Base-by-base conservation (phyloP, 345 rosid species). In the Mallotus nudiflorus region DNA sequence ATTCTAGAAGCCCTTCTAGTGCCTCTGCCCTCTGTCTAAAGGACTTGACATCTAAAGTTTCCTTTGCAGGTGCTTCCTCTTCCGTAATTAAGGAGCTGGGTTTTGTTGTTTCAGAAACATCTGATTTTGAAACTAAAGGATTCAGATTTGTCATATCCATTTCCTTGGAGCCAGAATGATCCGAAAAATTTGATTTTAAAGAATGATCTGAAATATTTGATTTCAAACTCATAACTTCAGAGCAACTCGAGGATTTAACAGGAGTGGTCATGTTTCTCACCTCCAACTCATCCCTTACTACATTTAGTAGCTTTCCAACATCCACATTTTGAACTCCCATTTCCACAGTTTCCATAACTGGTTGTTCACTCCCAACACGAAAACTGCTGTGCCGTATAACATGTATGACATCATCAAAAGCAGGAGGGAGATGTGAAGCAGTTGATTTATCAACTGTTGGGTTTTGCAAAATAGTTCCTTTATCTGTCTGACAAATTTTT, bases 11-110 rank as follows among this genome's bases (percentile, higher is more conserved):
- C 67, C 97, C 99, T 83, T 95, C 99, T 39, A 95, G 97, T 56
- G 97, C 99, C 5, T 95, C 99, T 19, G 99, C 99, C 81, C 97
- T 89, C 81, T 95, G 97, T 83, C 97, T 85, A 77, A 83, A 95
- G 6, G 97, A 92, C 73, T 88, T 95, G 5, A 92, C 81, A 76
- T 92, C 97, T 80, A 92, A 65, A 13, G 64, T 85, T 78, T 92
- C 97, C 78, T 83, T 90, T 58, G 82, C 84, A 0, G 87, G 89
- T 45, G 84, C 65, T 80, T 81, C 96, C 67, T 84, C 93, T 60
- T 85, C 90, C 20, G 65, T 68, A 62, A 78, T 13, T 28, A 71
- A 52, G 42, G 88, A 66, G 69, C 62, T 73, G 70, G 83, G 64
- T 65, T 85, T 83, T 29, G 80, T 66, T 12, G 74, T 81, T 70